Evolutionary conservation across 257 asterid species (phyloP), one percentile per base, ranked within the genome.

Genomic region (Perilla frutescens): DNA sequence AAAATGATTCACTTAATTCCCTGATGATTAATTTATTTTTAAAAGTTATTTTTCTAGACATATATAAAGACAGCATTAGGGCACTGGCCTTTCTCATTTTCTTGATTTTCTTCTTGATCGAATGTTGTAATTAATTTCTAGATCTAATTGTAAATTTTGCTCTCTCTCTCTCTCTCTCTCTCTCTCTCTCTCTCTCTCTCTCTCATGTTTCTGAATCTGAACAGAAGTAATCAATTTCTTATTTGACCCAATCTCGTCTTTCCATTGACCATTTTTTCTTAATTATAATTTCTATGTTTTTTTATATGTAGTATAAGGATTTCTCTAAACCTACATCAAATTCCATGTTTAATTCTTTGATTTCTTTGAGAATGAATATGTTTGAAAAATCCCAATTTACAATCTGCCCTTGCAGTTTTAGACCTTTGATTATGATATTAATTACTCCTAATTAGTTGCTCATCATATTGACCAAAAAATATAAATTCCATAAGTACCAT

Each of bases 241-340:
- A 12, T 49, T 74, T 79, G 83, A 79, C 80, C 83, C 63, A 39
- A 3, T 60, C 48, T 43, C 8, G 6, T 51, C n/a, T 66, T 9
- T 4, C 72, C 62, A 41, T 72, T 78, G 82, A 67, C 82, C 50
- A 15, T 12, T 29, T 34, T 34, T 34, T 34, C 37, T 39, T 60
- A 60, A 20, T 20, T 20, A 20, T 44, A 44, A 70, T 64, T 44
- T 9, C 58, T 48, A 37, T n/a, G 29, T 3, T 60, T 36, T 13
- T 3, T 36, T 7, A 7, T 57, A 14, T 70, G n/a, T 4, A 31
- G 7, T 20, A 39, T 15, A 26, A 4, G 29, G 7, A 15, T 20
- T 14, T 29, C 55, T 45, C 10, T 20, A 10, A 44, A 31, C 12
- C 26, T 20, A 20, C 1, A 26, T 67, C 49, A 32, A 34, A 53